Percentiles rank a stretch among this genome's conserved stretches.
These are phyloP conservation scores for Penicillium odoratum DNA, from an alignment of 495 filamentous ascomycete species.

Conservation along the genomic window DNA sequence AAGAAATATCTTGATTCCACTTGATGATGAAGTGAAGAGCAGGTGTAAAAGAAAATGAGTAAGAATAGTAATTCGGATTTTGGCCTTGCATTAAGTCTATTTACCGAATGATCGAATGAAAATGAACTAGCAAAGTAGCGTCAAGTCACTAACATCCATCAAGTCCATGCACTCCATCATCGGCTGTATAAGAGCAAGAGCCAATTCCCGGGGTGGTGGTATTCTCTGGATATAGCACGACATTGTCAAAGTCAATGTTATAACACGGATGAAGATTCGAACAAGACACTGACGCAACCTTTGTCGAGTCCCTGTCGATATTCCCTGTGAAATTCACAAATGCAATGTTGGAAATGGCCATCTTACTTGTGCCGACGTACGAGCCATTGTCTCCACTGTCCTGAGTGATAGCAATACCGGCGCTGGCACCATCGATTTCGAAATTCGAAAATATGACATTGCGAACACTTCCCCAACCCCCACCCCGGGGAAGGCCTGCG, in stretches of 20 bases:
- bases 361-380: constrained; percentile 47
- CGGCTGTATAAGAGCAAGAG: constrained; percentile 41
- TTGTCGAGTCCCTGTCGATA: constrained; percentile 26
- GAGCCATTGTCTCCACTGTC: constrained; percentile 54
- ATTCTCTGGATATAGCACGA: constrained; percentile 36
- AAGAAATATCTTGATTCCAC: too few relatives aligned
- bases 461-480: constrained; percentile 52
- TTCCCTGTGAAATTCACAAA: constrained; percentile 58
- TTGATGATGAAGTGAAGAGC: too few relatives aligned
- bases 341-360: constrained; percentile 50
- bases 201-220: constrained; percentile 31
- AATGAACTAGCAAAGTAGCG: neutral
- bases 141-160: constrained; percentile 16
- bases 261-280: constrained; percentile 48
- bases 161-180: constrained; percentile 39
- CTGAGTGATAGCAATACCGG: constrained; percentile 45
- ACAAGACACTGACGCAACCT: constrained; percentile 45
- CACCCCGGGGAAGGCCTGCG: constrained; percentile 47
- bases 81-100: too few relatives aligned
- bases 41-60: too few relatives aligned
- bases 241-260: constrained; percentile 47
- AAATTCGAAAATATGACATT: constrained; percentile 59
- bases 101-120: neutral
- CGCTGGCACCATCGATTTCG: constrained; percentile 42
- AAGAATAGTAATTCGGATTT: too few relatives aligned